Evolutionary conservation across 2,329 filamentous ascomycete species (phyloP), one percentile per base, ranked within the genome.

Genomic region (Sclerotinia borealis): DNA sequence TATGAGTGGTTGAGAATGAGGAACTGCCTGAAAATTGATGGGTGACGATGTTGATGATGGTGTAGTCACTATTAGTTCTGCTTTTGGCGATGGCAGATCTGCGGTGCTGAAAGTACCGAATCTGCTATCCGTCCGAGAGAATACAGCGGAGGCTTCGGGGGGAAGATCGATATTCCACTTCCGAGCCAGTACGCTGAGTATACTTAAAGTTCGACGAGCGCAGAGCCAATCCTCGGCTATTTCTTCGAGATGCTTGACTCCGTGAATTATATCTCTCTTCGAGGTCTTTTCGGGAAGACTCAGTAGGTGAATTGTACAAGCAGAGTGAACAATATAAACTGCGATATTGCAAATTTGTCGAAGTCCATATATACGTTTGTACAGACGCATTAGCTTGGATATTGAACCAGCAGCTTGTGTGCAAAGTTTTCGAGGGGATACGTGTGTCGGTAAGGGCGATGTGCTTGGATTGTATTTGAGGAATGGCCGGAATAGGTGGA

Each of bases 341-440:
- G 90, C 93, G 70, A 98, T 92, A 72, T 98, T 98, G 77, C 91
- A 96, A 39, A 99, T 96, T 74, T 98, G 93, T 5, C 92, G 87
- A 15, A 98, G 78, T 11, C 93, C 92, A 75, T 96, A 96, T 1
- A 88, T 88, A 69, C 93, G 91, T 75, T 96, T 97, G 77, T 98
- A 99, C 1, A 97, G 79, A 0, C 95, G 87, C 78, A 97, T 88
- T n/a, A 97, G 80, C 73, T 97, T 98, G 0, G 93, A 97, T 62
- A 98, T 95, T 67, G 88, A 87, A 2, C 88, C 87, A 0, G 95
- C 93, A 60, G 95, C 93, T 72, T 93, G 90, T 0, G 92, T 95
- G 77, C 93, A 97, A 61, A 96, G 86, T 69, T 93, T 92, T 22
- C 93, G 86, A 0, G 95, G 93, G 9, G 93, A 97, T 22, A 97